Base-by-base conservation (phyloP, 1,139 yeast genomes). In the Yamadazyma spencermartinsiae region DNA sequence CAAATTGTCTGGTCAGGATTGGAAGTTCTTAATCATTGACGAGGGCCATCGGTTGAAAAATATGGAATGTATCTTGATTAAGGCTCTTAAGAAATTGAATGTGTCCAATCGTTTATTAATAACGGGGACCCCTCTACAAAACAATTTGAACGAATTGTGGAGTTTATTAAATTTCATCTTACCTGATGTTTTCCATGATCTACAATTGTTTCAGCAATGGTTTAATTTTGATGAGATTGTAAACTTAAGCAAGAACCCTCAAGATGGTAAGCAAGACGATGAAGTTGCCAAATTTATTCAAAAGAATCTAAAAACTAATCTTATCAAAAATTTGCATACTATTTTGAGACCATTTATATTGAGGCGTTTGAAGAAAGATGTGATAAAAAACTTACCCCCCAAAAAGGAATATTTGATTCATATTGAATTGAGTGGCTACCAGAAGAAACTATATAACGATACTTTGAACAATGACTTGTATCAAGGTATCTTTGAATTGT, bases 61-160 rank as follows among this genome's bases (percentile, higher is more conserved):
- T 55, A 76, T 81, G 49, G 81, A 89, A 49, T 86, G 95, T 56
- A 67, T 81, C 46, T 68, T 90, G 44, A 83, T 90, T 39, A 74
- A 74, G 39, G 80, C 81, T 44, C 70, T 90, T 48, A 89, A 87
- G 52, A 74, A 72, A 48, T 69, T 87, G 23, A 68, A 76, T 24
- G 81, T 82, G 0, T 68, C 78, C 2, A 90, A 90, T 54, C 68
- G 96, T 44, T 64, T 90, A 36, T 64, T 90, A 28, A 66, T 90
- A 12, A 90, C 98, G 0, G 98, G 98, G 13, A 90, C 98, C 0
- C 98, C 98, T 0, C 65, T 90, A 34, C 98, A 90, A 57, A 90
- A 90, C 56, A 90, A 89, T 54, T 65, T 90, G 40, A 77, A 83
- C 37, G 98, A 90, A 59, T 65, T 90, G 30, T 90, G 98, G 98